Base-by-base conservation (phyloP, 108 stramenopile genomes). In the Bacterosira constricta region DNA sequence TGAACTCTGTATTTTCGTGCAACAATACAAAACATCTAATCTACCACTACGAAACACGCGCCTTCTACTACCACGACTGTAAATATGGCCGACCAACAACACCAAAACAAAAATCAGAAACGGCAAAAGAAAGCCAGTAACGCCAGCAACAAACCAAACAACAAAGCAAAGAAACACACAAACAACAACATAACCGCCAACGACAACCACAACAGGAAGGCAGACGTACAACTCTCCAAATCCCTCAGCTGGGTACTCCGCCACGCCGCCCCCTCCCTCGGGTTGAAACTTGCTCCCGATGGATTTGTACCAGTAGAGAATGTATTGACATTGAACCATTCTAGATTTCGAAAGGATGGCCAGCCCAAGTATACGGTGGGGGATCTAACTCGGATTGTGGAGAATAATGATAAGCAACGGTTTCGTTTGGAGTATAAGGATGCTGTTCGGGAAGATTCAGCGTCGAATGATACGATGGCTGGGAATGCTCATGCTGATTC, bases 241-340 rank as follows among this genome's bases (percentile, higher is more conserved):
- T 77, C 86, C 8, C 70, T 93, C 13, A 81, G 82, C 36, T 89
- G 86, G 85, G 86, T 84, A 26, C 62, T 93, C 0, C 89, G 92
- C 1, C 92, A 93, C 58, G 63, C 79, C n/a, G 90, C 88, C 0
- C 81, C 80, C 3, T 79, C 86, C 20, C 55, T 93, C 23, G 83
- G 87, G 1, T 61, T 90, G 57, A 55, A 68, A 38, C 87, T 89
- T 37, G 36, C 71, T 32, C 36, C 81, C 1, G 92, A 89, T 71
- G 92, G 92, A 15, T 93, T 75, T 62, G 85, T 89, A 18, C 85
- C 92, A 1, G 80, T 93, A 4, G 58, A 71, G 0, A 75, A 86
- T 50, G 37, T 93, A 11, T 34, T 93, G 37, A 44, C 75, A 27
- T 68, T 71, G 15, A 55, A 38, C 12, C 88, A 90, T 69, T 74